A percentile compares a stretch with the other conserved stretches of the same genome.
These are phyloP conservation scores for Avena insularis DNA, from an alignment of 176 grass and related monocot genomes.

Conservation along the genomic window DNA sequence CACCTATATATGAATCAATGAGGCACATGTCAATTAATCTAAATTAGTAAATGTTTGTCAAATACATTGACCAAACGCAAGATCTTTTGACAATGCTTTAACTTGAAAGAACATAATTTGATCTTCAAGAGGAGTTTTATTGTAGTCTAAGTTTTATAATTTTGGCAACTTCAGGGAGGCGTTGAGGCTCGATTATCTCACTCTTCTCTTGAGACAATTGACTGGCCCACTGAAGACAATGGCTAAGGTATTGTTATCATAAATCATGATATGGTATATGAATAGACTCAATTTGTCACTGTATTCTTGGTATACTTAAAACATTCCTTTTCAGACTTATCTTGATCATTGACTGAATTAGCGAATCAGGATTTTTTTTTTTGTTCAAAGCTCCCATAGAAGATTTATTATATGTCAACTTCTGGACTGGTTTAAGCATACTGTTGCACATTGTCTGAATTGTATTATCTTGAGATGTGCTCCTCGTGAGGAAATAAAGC, in stretches of 20 bases:
- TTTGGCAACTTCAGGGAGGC: conserved; percentile 64
- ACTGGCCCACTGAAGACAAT: conserved; percentile 72
- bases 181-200: conserved; percentile 86
- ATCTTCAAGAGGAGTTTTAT: conserved; percentile 4
- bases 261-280: conserved; percentile 31
- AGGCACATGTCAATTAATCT: too few relatives aligned
- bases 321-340: not conserved
- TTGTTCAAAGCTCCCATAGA: not conserved
- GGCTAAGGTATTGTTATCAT: conserved; percentile 71
- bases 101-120: conserved; percentile 18
- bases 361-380: conserved; percentile 7
- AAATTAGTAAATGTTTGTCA: too few relatives aligned
- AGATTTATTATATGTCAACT: not conserved
- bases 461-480: not conserved
- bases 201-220: conserved; percentile 78
- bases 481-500: not conserved
- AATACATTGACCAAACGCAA: not conserved
- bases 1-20: too few relatives aligned
- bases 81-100: conserved; percentile 6
- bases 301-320: conserved; percentile 27
- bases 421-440: not conserved
- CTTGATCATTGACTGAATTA: conserved; percentile 10
- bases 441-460: conserved; percentile 24
- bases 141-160: conserved; percentile 32
- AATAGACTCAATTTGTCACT: conserved; percentile 18